Evolutionary conservation across 352 stramenopile genomes (phyloP).

Genomic region (Saprolegnia diclina): DNA sequence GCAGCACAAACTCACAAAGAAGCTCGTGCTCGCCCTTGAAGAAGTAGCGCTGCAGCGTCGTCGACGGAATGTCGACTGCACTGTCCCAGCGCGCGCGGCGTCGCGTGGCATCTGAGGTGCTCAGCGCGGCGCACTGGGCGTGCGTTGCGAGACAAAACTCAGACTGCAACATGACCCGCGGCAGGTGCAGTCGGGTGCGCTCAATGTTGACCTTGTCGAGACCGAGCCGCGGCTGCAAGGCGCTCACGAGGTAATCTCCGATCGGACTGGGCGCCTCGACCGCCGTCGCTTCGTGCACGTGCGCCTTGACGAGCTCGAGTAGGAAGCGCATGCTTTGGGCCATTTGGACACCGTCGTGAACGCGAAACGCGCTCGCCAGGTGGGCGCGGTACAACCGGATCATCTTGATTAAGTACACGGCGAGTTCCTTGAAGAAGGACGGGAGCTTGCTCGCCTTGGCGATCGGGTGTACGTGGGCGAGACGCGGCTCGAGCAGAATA

Average conservation of each 20-base stretch:
- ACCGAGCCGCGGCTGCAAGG: background rate
- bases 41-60: conserved; percentile 8
- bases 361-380: background rate
- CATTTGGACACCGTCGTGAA: background rate
- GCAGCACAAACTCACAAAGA: conserved; percentile 19
- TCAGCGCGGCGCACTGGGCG: background rate
- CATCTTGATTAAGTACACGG: background rate
- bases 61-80: background rate
- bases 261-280: background rate
- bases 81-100: conserved; percentile 20
- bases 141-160: conserved; percentile 2
- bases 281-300: background rate
- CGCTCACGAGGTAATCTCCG: background rate
- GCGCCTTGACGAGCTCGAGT: conserved; percentile 17
- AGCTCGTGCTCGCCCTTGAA: conserved; percentile 24
- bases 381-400: background rate
- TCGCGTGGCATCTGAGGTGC: background rate
- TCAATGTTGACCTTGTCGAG: conserved; percentile 25
- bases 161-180: background rate
- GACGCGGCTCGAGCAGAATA: background rate
- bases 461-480: conserved; percentile 6
- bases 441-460: conserved; percentile 22
- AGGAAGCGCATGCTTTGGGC: conserved; percentile 12
- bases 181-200: background rate
- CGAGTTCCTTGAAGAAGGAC: conserved; percentile 14